Percentiles rank a stretch among this genome's conserved stretches.
Evolutionary conservation across 208 protist species (phyloP).

Genomic region (Polymyxa betae): DNA sequence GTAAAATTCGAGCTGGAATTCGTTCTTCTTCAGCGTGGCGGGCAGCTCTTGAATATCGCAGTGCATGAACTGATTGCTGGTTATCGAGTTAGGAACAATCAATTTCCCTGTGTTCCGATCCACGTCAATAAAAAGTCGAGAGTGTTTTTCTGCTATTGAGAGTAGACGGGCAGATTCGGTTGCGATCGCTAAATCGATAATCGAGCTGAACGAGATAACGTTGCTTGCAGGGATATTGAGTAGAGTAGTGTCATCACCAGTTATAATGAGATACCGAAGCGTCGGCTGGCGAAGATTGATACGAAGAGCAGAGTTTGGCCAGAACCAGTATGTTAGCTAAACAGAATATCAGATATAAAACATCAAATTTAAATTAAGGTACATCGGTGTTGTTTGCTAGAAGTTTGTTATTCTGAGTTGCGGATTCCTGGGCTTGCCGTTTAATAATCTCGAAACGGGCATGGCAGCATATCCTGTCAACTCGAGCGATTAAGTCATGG

Average conservation of each 20-base stretch:
- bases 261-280: background rate
- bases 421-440: background rate
- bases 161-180: background rate
- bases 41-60: background rate
- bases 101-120: background rate
- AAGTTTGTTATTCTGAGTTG: background rate
- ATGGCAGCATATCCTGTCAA: background rate
- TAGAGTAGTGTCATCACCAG: background rate
- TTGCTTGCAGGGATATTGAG: background rate
- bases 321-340: background rate
- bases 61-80: background rate
- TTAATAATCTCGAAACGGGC: background rate
- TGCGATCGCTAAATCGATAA: background rate
- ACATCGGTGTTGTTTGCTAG: background rate
- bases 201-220: background rate
- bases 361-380: background rate
- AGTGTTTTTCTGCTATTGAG: background rate
- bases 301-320: background rate
- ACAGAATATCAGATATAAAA: background rate
- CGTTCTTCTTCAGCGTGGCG: background rate
- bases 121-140: background rate
- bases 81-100: background rate
- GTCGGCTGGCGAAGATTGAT: background rate
- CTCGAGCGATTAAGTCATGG: background rate
- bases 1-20: background rate